Conservation (phyloP, 2,329 filamentous ascomycete species). For the Epichloe hybrida region DNA sequence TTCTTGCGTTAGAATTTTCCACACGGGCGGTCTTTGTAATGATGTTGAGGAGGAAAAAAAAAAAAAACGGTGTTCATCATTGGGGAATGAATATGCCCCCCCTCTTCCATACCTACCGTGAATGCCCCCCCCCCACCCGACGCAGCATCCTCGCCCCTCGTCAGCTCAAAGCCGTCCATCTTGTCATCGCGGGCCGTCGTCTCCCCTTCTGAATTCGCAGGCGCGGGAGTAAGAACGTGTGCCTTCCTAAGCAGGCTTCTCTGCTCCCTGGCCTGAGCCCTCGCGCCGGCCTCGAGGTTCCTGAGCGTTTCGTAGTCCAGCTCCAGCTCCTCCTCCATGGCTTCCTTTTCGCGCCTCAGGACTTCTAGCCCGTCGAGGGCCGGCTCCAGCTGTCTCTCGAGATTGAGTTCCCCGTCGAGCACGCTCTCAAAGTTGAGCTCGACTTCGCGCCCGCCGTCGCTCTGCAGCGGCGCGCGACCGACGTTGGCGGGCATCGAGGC, state of each 20-base stretch:
- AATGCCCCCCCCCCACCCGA: slow-evolving; percentile 6
- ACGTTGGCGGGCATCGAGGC: slow-evolving; percentile 19
- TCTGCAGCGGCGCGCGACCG: slow-evolving; percentile 10
- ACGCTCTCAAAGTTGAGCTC: slow-evolving; percentile 56
- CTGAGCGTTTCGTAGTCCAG: slow-evolving; percentile 38
- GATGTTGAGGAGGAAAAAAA: not conserved
- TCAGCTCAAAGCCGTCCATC: slow-evolving; percentile 2
- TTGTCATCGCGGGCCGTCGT: not conserved
- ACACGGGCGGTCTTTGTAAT: no score
- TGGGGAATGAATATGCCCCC: no score
- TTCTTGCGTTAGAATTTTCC: no score
- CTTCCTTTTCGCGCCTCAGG: slow-evolving; percentile 42
- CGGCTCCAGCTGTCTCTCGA: slow-evolving; percentile 48
- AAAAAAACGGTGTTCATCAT: no score
- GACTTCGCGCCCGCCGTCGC: slow-evolving; percentile 32
- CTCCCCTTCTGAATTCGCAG: slow-evolving; percentile 6
- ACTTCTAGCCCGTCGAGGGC: slow-evolving; percentile 49
- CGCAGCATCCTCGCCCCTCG: not conserved
- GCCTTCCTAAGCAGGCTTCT: slow-evolving; percentile 34
- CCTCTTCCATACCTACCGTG: slow-evolving; percentile 7
- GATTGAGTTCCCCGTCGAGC: slow-evolving; percentile 39
- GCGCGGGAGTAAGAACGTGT: slow-evolving; percentile 34
- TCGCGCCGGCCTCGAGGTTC: slow-evolving; percentile 41
- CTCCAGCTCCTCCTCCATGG: slow-evolving; percentile 42
- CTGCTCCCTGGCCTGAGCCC: slow-evolving; percentile 37